Base-by-base conservation (phyloP, 192 early-diverging fungal genomes). In the Coemansia biformis region DNA sequence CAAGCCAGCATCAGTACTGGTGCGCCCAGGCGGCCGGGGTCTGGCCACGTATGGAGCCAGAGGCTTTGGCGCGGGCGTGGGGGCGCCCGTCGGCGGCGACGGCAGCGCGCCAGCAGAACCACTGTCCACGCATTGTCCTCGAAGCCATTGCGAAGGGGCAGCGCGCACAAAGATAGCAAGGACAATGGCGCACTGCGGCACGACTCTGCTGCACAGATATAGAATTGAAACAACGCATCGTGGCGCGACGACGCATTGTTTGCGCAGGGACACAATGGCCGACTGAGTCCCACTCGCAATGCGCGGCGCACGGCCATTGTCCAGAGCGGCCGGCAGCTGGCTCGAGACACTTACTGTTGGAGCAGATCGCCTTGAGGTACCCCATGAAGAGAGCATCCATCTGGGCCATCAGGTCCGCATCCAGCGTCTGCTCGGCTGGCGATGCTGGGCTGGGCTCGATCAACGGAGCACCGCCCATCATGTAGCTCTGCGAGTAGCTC, bases 341-440 rank as follows among this genome's bases (percentile, higher is more conserved):
- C 23, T 30, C 16, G 21, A 7, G 12, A 42, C 16, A 66, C 54
- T 78, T 83, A 79, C 79, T 67, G 56, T 86, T 73, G 2, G 84
- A 86, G 43, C 84, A 86, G 17, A 86, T 75, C 18, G 77, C 63
- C 54, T 83, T 78, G 16, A 86, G 74, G 32, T 84, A 86, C 29
- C 66, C 79, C 61, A 83, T 76, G 47, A 86, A 86, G 3, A 86
- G 67, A 41, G 79, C 81, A 63, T 84, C 81, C 29, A 86, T 58
- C 36, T 63, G 63, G 21, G 46, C 43, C 39, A 74, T 54, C 28
- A 74, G 44, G 18, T 74, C 63, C 15, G 59, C 47, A 32, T 79
- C 59, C 10, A 84, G 66, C 8, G 56, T 63, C 48, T 59, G 74
- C 43, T 60, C 58, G 13, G 66, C 38, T 8, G 72, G 61, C 43